Evolutionary conservation across 1,139 yeast genomes (phyloP), one percentile per base, ranked within the genome.

Genomic region (Yamadazyma mexicana): DNA sequence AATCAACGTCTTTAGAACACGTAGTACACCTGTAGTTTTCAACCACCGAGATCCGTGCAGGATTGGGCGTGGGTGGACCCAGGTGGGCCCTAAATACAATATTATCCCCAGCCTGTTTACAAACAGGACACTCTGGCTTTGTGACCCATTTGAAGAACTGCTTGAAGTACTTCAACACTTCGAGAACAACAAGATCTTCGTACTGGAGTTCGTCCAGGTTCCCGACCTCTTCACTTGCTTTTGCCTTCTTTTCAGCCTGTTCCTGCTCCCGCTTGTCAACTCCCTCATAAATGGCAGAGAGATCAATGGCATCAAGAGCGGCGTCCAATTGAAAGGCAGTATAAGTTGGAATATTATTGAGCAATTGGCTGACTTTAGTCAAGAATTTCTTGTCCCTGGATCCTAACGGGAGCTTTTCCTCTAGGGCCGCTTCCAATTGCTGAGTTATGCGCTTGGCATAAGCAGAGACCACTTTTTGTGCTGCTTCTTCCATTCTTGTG

Each of bases 141-240:
- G 84, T 83, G 11, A 87, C 82, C 98, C 98, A 91, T 28, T 64
- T 68, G 64, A 92, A 91, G 64, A 87, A 89, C 36, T 82, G 68
- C 52, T 88, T 89, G 64, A 84, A 91, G 79, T 94, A 91, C 33
- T 72, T 62, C 27, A 91, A 67, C 15, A 87, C 59, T 48, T 82
- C 92, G 46, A 71, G 68, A 1, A 89, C 91, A 7, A 91, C 52
- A 32, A 74, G 68, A 56, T 91, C 98, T 40, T 84, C 82, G 50
- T 83, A 79, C 9, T 29, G 31, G 27, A 46, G 37, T n/a, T n/a
- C n/a, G n/a, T n/a, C n/a, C n/a, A n/a, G n/a, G n/a, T n/a, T n/a
- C n/a, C n/a, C n/a, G n/a, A n/a, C n/a, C n/a, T n/a, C n/a, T n/a
- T n/a, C n/a, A n/a, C n/a, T n/a, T n/a, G n/a, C n/a, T n/a, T n/a